These are phyloP conservation scores for Pneumocystis wakefieldiae DNA, from an alignment of 1,139 yeast genomes.

Conservation along the genomic window DNA sequence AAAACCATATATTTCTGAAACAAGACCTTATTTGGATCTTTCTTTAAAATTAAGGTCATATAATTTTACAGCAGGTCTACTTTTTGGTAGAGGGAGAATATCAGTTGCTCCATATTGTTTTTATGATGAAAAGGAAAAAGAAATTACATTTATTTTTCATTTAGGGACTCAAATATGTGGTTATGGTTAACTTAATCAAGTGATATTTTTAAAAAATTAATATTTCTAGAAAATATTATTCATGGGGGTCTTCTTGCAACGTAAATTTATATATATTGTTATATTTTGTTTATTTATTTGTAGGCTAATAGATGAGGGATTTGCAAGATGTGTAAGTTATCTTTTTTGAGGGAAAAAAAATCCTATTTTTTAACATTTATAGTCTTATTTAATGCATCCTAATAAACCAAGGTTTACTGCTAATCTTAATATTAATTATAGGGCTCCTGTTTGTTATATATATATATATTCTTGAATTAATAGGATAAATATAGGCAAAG, in stretches of 20 bases:
- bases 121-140: constrained; percentile 15
- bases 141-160: constrained; percentile 20
- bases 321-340: constrained; percentile 46
- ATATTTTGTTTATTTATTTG: neutral
- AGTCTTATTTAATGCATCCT: constrained; percentile 72
- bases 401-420: constrained; percentile 87
- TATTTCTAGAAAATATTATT: constrained; percentile 43
- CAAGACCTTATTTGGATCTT: constrained; percentile 14
- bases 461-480: neutral
- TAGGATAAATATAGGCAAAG: constrained; percentile 23
- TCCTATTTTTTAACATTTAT: neutral
- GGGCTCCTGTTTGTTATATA: constrained; percentile 30
- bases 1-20: constrained; percentile 12
- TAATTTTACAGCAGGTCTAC: constrained; percentile 23
- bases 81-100: constrained; percentile 21
- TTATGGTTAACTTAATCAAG: constrained; percentile 21
- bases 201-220: neutral
- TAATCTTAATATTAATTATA: constrained; percentile 47
- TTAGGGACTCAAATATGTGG: constrained; percentile 54
- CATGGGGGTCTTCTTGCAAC: constrained; percentile 84
- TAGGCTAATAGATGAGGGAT: constrained; percentile 58
- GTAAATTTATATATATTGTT: neutral
- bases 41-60: constrained; percentile 17
- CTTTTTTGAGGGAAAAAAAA: neutral
- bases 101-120: constrained; percentile 23